Conservation (phyloP, 2,329 filamentous ascomycete genomes). For the Fulvia fulva region DNA sequence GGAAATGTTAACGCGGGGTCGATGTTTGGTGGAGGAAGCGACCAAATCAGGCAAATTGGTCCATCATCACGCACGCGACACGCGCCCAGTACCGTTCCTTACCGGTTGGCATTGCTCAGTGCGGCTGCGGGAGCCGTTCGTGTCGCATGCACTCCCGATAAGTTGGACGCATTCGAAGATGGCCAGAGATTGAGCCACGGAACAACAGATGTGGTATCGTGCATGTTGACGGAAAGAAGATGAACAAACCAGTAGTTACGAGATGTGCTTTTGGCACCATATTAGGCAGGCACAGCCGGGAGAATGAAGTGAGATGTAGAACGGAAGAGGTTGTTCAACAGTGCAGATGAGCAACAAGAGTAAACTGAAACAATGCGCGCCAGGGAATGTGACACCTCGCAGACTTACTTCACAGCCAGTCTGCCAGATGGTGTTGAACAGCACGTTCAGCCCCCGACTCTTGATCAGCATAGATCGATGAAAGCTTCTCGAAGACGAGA, state of each 20-base stretch:
- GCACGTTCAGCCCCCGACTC: not conserved
- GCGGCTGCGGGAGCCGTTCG: not conserved
- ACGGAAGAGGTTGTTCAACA: too few species aligned
- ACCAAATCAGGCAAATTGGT: constrained; percentile 1
- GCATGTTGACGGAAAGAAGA: not conserved
- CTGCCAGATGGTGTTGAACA: not conserved
- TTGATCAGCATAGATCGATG: not conserved
- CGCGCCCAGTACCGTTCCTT: not conserved
- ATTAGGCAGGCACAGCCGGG: not conserved
- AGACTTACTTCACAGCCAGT: not conserved
- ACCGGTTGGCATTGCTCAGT: constrained; percentile 1
- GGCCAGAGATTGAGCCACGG: not conserved
- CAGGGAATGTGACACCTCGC: too few species aligned
- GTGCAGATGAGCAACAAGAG: too few species aligned
- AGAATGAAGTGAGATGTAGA: not conserved
- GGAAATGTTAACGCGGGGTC: not conserved
- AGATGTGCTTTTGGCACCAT: not conserved
- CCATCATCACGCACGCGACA: not conserved
- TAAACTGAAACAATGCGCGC: too few species aligned
- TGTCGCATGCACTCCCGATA: not conserved
- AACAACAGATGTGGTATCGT: not conserved
- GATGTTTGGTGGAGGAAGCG: not conserved
- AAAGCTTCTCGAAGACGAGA: not conserved
- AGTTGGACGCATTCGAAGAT: not conserved
- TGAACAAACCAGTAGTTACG: not conserved